Evolutionary conservation across 106 monocot genomes (phyloP).

Genomic region (Gastrodia elata): DNA sequence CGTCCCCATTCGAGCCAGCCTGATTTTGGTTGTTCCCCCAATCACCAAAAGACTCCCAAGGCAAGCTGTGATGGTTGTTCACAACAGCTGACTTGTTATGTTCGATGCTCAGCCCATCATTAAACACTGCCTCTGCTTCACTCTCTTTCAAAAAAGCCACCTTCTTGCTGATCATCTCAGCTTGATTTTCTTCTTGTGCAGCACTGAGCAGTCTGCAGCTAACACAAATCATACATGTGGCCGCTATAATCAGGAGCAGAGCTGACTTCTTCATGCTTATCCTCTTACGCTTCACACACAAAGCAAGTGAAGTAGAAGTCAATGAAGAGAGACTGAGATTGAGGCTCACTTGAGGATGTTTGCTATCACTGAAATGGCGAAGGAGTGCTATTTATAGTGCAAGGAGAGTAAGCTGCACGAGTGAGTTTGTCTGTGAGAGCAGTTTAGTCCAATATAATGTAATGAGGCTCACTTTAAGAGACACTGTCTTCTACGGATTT

Average conservation of each 20-base stretch:
- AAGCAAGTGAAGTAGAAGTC: not conserved
- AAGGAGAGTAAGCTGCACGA: not conserved
- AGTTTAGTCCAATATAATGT: too few relatives aligned
- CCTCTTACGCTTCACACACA: not conserved
- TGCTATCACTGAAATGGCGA: not conserved
- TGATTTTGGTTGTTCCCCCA: constrained; percentile 1
- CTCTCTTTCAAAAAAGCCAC: not conserved
- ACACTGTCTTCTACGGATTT: too few relatives aligned
- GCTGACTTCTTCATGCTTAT: not conserved
- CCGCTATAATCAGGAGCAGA: not conserved
- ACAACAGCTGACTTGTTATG: not conserved
- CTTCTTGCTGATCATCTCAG: not conserved
- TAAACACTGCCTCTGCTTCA: not conserved
- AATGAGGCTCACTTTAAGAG: too few relatives aligned
- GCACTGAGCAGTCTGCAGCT: not conserved
- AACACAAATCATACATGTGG: not conserved
- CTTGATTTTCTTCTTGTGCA: not conserved
- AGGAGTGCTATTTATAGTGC: not conserved
- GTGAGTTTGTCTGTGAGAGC: too few relatives aligned
- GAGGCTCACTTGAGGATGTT: not conserved
- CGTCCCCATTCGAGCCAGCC: not conserved
- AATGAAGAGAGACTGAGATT: not conserved
- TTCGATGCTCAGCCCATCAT: not conserved
- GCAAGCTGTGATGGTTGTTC: constrained; percentile 7
- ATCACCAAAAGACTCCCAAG: constrained; percentile 4